These are phyloP conservation scores for Leccinum disarticulatum DNA, from an alignment of 768 basidiomycete species.

Conservation along the genomic window DNA sequence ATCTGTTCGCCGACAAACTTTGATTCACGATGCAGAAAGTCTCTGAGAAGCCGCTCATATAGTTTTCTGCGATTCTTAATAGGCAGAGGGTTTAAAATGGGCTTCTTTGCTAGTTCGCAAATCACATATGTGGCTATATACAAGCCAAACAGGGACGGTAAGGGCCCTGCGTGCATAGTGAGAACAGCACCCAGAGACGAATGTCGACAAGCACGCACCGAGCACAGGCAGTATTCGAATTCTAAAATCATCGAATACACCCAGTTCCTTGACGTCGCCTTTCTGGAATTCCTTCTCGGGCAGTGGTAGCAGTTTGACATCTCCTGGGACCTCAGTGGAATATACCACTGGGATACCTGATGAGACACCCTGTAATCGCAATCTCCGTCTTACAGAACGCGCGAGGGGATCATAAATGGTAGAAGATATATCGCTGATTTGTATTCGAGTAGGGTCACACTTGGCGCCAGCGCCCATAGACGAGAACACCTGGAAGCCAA, in stretches of 20 bases:
- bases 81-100: conserved; percentile 79
- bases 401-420: conserved; percentile 96
- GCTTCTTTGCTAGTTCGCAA: conserved; percentile 81
- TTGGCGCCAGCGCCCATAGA: conserved; percentile 98
- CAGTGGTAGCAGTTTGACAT: conserved; percentile 85
- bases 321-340: conserved; percentile 89
- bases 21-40: conserved; percentile 73
- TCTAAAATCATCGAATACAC: conserved; percentile 89
- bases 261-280: conserved; percentile 85
- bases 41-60: conserved; percentile 76
- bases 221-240: conserved; percentile 93
- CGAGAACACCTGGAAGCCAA: conserved; percentile 70
- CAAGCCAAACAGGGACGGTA: conserved; percentile 90
- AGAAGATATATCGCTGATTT: conserved; percentile 90
- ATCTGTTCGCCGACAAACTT: conserved; percentile 59
- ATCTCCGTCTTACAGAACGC: conserved; percentile 78
- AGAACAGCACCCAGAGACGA: not conserved
- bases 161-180: conserved; percentile 39
- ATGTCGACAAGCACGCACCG: conserved; percentile 44
- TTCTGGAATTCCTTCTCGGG: conserved; percentile 91
- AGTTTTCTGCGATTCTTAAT: conserved; percentile 84
- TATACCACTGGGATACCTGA: conserved; percentile 87
- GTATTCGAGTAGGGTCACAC: conserved; percentile 90
- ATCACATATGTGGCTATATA: conserved; percentile 87
- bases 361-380: conserved; percentile 60